These are phyloP conservation scores for Pyricularia sp. DNA, from an alignment of 2,329 filamentous ascomycete genomes.

Conservation along the genomic window DNA sequence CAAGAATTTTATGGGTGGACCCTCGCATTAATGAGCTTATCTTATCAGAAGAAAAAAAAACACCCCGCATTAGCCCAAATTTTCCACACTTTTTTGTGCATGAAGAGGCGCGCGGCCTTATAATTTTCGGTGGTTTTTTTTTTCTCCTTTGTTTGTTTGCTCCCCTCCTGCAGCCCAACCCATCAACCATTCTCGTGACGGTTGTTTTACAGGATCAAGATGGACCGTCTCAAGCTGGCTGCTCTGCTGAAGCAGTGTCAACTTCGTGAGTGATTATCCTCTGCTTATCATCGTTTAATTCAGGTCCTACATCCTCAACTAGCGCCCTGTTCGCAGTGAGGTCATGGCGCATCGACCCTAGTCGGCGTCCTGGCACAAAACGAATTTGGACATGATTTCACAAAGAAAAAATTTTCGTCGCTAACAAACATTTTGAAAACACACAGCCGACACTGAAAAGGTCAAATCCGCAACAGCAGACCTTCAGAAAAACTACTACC, in stretches of 20 bases:
- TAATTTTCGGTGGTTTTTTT: not conserved
- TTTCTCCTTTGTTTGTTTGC: too few species aligned
- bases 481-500: conserved; percentile 90
- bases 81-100: not conserved
- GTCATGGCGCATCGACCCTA: conserved; percentile 8
- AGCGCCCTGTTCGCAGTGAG: conserved; percentile 6
- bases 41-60: conserved; percentile 1
- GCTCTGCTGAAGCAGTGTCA: conserved; percentile 80
- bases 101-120: not conserved
- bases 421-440: conserved; percentile 22
- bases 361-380: conserved; percentile 4
- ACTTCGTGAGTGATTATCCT: conserved; percentile 57
- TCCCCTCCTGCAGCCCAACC: not conserved
- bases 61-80: not conserved
- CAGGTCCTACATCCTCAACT: not conserved
- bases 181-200: not conserved
- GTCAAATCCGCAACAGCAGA: conserved; percentile 85
- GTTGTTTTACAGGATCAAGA: conserved; percentile 22
- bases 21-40: not conserved
- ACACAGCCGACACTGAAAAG: conserved; percentile 72
- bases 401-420: conserved; percentile 5
- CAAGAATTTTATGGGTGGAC: not conserved
- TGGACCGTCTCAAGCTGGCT: conserved; percentile 79
- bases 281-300: not conserved
- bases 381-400: conserved; percentile 5